Evolutionary conservation across 257 asterid species (phyloP).

Genomic region (Fraxinus cuspidata): DNA sequence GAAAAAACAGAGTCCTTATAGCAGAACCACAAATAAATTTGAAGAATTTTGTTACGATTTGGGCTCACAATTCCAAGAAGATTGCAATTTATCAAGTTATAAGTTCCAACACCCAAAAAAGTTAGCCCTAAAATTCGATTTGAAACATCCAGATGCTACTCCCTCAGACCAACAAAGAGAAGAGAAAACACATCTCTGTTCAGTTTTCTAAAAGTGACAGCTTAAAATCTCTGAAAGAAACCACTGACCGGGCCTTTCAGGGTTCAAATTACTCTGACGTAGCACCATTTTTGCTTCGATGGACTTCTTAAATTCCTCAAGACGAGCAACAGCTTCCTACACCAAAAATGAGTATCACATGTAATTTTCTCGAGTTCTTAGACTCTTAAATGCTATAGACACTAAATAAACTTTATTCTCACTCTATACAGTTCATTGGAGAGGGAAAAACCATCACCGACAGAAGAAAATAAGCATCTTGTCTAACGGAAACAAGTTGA

Average conservation of each 20-base stretch:
- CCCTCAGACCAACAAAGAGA: neutral
- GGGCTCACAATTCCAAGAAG: neutral
- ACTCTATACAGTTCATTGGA: neutral
- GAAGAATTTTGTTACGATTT: neutral
- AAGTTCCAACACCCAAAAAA: neutral
- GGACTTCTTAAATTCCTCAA: conserved; percentile 86
- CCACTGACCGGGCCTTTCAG: conserved; percentile 88
- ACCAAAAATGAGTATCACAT: conserved; percentile 23
- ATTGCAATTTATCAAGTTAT: neutral
- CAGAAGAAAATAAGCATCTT: neutral
- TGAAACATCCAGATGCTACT: neutral
- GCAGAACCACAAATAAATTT: neutral
- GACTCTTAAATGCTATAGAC: neutral
- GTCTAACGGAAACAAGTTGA: neutral
- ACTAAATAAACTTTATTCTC: neutral
- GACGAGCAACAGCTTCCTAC: conserved; percentile 94
- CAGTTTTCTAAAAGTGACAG: neutral
- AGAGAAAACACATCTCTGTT: no score
- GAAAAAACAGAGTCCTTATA: neutral
- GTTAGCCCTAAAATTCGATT: neutral
- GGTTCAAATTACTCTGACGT: conserved; percentile 77
- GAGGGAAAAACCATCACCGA: conserved; percentile 11
- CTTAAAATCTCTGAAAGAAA: conserved; percentile 5
- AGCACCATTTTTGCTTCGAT: conserved; percentile 73
- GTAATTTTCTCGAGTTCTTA: neutral